These are phyloP conservation scores for Chiua virens DNA, from an alignment of 768 basidiomycete species.

Conservation along the genomic window DNA sequence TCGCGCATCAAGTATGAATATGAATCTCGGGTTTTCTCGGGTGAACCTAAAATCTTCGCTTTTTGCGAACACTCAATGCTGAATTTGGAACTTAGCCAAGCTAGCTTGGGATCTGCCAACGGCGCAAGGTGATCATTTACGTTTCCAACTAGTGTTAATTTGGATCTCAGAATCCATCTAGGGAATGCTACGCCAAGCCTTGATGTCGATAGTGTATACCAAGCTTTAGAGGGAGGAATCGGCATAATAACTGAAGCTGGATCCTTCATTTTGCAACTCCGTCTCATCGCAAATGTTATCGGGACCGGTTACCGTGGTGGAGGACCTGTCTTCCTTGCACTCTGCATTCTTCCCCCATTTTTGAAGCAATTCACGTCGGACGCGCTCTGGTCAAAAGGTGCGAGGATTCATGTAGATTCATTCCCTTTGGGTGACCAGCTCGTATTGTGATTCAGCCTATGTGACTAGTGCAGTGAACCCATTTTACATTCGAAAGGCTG, in stretches of 20 bases:
- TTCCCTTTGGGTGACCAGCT: background rate
- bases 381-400: constrained; percentile 23
- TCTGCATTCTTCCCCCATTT: constrained; percentile 20
- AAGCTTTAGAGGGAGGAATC: constrained; percentile 11
- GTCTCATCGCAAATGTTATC: constrained; percentile 15
- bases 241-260: constrained; percentile 5
- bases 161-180: background rate
- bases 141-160: background rate
- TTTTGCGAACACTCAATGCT: background rate
- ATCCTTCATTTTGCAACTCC: constrained; percentile 27
- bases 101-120: constrained; percentile 22
- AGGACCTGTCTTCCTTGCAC: constrained; percentile 19
- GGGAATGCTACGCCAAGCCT: background rate
- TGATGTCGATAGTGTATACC: constrained; percentile 1
- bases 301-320: constrained; percentile 14
- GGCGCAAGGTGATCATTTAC: constrained; percentile 15
- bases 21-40: constrained; percentile 20
- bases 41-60: background rate
- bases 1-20: constrained; percentile 22
- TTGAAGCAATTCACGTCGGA: background rate
- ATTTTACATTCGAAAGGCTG: constrained; percentile 22
- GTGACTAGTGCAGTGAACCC: constrained; percentile 14
- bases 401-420: background rate
- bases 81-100: constrained; percentile 7
- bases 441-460: constrained; percentile 14